Percentiles rank a stretch among this genome's conserved stretches.
These are phyloP conservation scores for Barnettozyma salicaria DNA, from an alignment of 805 yeast genomes.

Conservation along the genomic window DNA sequence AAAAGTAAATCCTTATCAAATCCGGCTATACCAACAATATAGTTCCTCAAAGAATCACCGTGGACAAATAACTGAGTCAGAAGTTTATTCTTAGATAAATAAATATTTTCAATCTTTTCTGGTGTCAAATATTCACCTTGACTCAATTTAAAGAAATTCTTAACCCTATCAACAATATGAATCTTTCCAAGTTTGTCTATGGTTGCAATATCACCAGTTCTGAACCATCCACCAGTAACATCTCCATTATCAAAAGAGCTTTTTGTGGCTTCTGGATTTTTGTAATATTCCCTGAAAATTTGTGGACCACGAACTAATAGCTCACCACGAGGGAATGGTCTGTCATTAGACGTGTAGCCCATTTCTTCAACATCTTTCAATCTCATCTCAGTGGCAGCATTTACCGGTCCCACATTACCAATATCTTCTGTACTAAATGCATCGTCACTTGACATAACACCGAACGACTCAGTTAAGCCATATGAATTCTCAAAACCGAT, in stretches of 20 bases:
- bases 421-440: slow-evolving; percentile 30
- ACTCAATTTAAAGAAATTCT: slow-evolving; percentile 58
- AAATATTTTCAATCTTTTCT: slow-evolving; percentile 55
- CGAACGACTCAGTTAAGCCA: slow-evolving; percentile 62
- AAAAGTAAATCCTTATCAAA: slow-evolving; percentile 36
- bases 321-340: slow-evolving; percentile 52
- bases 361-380: slow-evolving; percentile 47
- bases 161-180: slow-evolving; percentile 53
- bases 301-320: slow-evolving; percentile 52
- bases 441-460: slow-evolving; percentile 40
- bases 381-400: slow-evolving; percentile 46
- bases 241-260: slow-evolving; percentile 33
- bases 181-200: slow-evolving; percentile 32
- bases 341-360: slow-evolving; percentile 36
- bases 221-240: slow-evolving; percentile 44
- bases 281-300: slow-evolving; percentile 44
- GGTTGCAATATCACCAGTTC: slow-evolving; percentile 51
- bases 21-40: slow-evolving; percentile 50
- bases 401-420: slow-evolving; percentile 44
- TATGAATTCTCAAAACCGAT: slow-evolving; percentile 44
- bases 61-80: slow-evolving; percentile 45
- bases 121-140: slow-evolving; percentile 60
- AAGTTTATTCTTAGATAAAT: slow-evolving; percentile 38
- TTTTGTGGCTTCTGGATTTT: slow-evolving; percentile 43
- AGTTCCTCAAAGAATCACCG: slow-evolving; percentile 50